Evolutionary conservation across 2,329 filamentous ascomycete genomes (phyloP), one percentile per base, ranked within the genome.

Genomic region (Calonectria hawksworthii): DNA sequence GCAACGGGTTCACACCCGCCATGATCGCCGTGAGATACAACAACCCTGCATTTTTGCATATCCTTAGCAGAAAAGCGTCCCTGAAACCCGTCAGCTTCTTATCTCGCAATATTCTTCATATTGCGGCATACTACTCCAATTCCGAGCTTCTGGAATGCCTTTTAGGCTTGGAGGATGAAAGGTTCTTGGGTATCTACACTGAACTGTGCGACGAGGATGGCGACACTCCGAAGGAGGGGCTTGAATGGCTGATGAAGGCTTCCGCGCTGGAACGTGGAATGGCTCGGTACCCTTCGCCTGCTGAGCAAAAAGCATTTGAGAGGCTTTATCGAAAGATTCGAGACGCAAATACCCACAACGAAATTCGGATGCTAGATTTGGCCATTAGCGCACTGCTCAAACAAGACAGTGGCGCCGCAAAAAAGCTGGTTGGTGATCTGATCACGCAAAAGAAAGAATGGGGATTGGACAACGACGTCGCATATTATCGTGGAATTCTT

Each of bases 401-500:
- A 3, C 5, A 54, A 10, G 51, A 54, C n/a, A 10, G 14, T 6
- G 32, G 13, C 61, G 63, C 52, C 36, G 65, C 74, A 3, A 66
- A 28, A 51, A 1, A 54, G 1, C 10, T 59, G 1, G n/a, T 79
- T 0, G n/a, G 16, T 0, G 7, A 34, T 7, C 13, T 79, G n/a
- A 34, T 63, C 3, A 32, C 8, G 5, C 32, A 47, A 1, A 70
- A 72, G 7, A 66, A 76, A 32, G 32, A 54, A 21, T 21, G 47
- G 8, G 61, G 73, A 69, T 16, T 63, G 30, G 26, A 54, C 23
- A 41, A 1, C 10, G 61, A 5, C 21, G 36, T 1, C 13, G 70
- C 13, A 32, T 70, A 5, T 65, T 76, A 73, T 47, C 69, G 63
- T 36, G 77, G 73, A 14, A 65, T 77, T 7, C 69, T 74, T 36